phyloP scores from a whole-genome alignment of 2,329 filamentous ascomycete genomes.

The Hypoxylon sp. region DNA sequence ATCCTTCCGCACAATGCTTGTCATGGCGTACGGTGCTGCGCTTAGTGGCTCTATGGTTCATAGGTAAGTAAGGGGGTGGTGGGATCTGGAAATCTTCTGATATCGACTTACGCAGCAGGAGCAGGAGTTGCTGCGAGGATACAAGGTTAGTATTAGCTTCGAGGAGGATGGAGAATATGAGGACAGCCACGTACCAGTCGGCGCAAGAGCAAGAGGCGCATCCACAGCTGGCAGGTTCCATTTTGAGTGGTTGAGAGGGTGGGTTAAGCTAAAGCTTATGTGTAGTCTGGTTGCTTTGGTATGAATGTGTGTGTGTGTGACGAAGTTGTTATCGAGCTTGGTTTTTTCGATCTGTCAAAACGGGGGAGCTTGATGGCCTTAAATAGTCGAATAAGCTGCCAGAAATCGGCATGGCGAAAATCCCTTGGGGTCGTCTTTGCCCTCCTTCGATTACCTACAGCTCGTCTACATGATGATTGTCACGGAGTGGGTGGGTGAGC shows the following conservation, averaged over 20 bases:
- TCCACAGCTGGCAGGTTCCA: conserved; percentile 41
- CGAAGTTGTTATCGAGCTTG: conserved; percentile 15
- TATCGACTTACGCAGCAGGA: conserved; percentile 40
- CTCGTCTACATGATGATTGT: too few species aligned
- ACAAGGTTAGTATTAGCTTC: conserved; percentile 19
- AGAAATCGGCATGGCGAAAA: conserved; percentile 10
- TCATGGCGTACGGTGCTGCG: conserved; percentile 9
- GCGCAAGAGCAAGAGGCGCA: conserved; percentile 42
- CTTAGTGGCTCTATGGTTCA: conserved; percentile 37
- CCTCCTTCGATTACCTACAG: conserved; percentile 14
- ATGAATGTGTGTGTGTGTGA: conserved; percentile 11
- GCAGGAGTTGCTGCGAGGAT: conserved; percentile 36
- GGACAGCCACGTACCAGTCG: conserved; percentile 32
- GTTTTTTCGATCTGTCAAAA: conserved; percentile 25
- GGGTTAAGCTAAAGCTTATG: conserved; percentile 16
- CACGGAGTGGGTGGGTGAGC: conserved; percentile 20
- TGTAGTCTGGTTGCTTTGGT: conserved; percentile 13
- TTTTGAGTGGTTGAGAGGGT: conserved; percentile 26
- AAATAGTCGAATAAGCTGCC: conserved; percentile 28
- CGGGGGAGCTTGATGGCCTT: conserved; percentile 38
- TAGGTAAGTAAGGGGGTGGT: conserved; percentile 16
- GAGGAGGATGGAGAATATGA: not conserved
- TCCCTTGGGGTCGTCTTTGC: conserved; percentile 20
- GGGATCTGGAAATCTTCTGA: not conserved
- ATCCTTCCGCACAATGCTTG: conserved; percentile 6